Evolutionary conservation across 805 yeast genomes (phyloP).

Genomic region (Candida gorgasii): DNA sequence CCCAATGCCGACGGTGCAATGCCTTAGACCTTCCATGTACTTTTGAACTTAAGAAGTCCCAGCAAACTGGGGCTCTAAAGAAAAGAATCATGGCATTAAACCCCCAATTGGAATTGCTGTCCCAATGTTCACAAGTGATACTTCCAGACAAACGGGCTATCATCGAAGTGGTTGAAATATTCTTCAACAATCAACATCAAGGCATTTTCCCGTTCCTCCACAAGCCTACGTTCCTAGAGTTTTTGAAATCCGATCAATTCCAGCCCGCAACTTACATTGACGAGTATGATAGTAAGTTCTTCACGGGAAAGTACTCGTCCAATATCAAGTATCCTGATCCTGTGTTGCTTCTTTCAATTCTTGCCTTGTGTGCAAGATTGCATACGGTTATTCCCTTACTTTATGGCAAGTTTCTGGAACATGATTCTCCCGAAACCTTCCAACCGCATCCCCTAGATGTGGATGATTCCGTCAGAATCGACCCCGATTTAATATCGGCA

Average conservation of each 20-base stretch:
- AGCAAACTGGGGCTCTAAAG: constrained; percentile 16
- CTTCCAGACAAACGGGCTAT: constrained; percentile 20
- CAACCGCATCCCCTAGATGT: constrained; percentile 19
- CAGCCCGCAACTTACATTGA: constrained; percentile 21
- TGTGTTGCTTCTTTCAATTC: constrained; percentile 31
- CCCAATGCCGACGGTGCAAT: constrained; percentile 21
- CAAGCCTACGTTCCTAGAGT: constrained; percentile 22
- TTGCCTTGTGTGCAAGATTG: constrained; percentile 36
- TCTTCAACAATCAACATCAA: constrained; percentile 27
- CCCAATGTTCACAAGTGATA: constrained; percentile 6
- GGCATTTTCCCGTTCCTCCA: constrained; percentile 28
- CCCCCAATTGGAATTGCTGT: neutral
- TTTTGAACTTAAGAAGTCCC: constrained; percentile 23
- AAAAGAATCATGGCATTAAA: neutral
- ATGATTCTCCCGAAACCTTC: constrained; percentile 25
- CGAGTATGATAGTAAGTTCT: constrained; percentile 17
- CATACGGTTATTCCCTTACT: constrained; percentile 29
- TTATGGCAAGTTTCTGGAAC: constrained; percentile 35
- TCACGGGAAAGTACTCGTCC: constrained; percentile 15
- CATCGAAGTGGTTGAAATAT: constrained; percentile 23
- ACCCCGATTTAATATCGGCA: constrained; percentile 13
- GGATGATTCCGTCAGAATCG: neutral
- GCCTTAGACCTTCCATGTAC: constrained; percentile 19
- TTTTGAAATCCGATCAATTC: constrained; percentile 20
- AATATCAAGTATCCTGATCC: constrained; percentile 24